Evolutionary conservation across 495 filamentous ascomycete genomes (phyloP).

Genomic region (Neurospora sp.): DNA sequence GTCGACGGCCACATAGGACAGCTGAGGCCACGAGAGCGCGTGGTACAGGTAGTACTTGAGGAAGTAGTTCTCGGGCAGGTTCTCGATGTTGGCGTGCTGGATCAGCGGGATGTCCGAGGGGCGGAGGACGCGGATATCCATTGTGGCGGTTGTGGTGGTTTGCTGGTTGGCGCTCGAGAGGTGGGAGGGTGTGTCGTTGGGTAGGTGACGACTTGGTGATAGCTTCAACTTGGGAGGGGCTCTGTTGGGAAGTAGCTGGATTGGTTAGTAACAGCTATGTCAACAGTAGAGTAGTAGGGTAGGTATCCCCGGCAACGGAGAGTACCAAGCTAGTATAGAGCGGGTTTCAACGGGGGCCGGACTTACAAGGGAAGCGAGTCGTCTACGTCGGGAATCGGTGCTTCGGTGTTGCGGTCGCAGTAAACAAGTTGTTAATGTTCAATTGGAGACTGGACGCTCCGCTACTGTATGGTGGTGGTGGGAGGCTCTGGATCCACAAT

Average conservation of each 20-base stretch:
- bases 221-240: constrained; percentile 1
- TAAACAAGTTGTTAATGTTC: neutral
- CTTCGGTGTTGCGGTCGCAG: neutral
- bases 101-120: constrained; percentile 83
- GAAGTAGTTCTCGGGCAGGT: constrained; percentile 99
- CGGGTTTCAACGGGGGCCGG: neutral
- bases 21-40: constrained; percentile 92
- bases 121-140: constrained; percentile 71
- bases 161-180: neutral
- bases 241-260: neutral
- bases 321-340: neutral
- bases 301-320: neutral
- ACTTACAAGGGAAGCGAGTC: neutral
- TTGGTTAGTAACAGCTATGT: neutral
- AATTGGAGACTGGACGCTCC: neutral
- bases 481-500: neutral
- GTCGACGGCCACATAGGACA: constrained; percentile 93
- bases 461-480: neutral
- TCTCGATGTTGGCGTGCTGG: constrained; percentile 97
- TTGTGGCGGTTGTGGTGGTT: constrained; percentile 16
- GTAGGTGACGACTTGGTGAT: neutral
- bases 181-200: neutral
- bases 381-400: neutral
- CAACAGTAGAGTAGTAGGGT: neutral
- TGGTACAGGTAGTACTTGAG: constrained; percentile 99